Conservation (phyloP, 495 filamentous ascomycete species). For the Staphylotrichum tortipilum region DNA sequence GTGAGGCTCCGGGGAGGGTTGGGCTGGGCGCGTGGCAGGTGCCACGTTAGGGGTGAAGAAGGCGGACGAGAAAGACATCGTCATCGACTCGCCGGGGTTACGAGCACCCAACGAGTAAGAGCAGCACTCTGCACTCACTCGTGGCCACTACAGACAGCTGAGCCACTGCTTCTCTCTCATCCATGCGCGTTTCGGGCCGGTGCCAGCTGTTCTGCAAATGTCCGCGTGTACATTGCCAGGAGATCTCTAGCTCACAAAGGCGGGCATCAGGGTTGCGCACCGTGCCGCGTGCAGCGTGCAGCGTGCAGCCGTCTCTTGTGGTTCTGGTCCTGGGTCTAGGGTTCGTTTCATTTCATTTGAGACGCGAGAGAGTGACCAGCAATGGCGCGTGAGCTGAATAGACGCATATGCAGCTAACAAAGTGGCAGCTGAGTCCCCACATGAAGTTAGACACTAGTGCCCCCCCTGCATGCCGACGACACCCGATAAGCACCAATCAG, state of each 20-base stretch:
- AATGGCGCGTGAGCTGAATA: slow-evolving; percentile 1
- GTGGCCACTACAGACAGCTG: too few species aligned
- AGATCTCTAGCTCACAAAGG: not conserved
- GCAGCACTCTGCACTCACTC: too few species aligned
- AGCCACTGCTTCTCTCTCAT: not conserved
- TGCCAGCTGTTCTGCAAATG: not conserved
- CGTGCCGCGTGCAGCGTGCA: too few species aligned
- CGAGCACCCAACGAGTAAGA: too few species aligned
- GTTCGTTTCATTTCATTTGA: too few species aligned
- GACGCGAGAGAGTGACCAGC: not conserved
- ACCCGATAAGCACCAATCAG: slow-evolving; percentile 6
- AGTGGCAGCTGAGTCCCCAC: not conserved
- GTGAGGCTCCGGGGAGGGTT: too few species aligned
- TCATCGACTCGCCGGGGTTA: too few species aligned
- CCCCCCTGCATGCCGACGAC: not conserved
- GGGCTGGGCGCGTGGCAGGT: too few species aligned
- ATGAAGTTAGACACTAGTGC: not conserved
- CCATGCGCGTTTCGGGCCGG: slow-evolving; percentile 6
- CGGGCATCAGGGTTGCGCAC: not conserved
- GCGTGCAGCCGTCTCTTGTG: too few species aligned
- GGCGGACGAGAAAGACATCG: slow-evolving; percentile 22
- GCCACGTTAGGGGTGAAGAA: slow-evolving; percentile 18
- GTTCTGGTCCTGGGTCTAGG: too few species aligned
- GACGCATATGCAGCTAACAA: not conserved
- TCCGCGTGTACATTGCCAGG: not conserved